Evolutionary conservation across 2,329 filamentous ascomycete species (phyloP), one percentile per base, ranked within the genome.

Genomic region (Fusarium pseudograminearum): DNA sequence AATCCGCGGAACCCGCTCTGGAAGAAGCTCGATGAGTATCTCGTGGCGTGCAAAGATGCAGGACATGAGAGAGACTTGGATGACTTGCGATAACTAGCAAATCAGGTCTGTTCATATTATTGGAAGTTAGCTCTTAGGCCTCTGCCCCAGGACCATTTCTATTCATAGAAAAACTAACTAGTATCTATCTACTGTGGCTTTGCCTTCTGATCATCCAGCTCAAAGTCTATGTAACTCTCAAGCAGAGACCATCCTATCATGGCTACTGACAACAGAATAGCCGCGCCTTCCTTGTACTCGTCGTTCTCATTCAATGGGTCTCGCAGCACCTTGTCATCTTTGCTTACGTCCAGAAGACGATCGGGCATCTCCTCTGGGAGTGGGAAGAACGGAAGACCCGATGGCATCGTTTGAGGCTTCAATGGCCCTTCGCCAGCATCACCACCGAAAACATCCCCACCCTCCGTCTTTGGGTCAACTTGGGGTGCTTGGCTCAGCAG

Each of bases 211-310:
- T 24, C 20, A 16, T 41, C 38, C 14, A 41, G 38, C 55, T 73
- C 33, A 44, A 52, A 18, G 55, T 73, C 12, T 50, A 73, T 10
- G 12, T 22, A 30, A 24, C n/a, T 63, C 57, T 20, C 46, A 14
- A 18, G 18, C 10, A 8, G 22, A 18, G 22, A 26, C 15, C 15
- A 18, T 9, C 22, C 41, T 26, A 28, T 26, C 41, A 44, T 44
- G 16, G 41, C 41, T 11, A 44, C 22, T 18, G 22, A 26, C 22
- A 44, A 44, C 14, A 26, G 1, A 18, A 44, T 28, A 16, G 22
- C 41, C 4, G 22, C 22, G 4, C 41, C 41, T 5, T 26, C 22
- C 9, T 16, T 18, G 22, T 28, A 24, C 31, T 28, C 44, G 5
- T 15, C 30, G 22, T 5, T 30, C 14, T 48, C 44, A 44, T 61